Evolutionary conservation across 1,284 basidiomycete genomes (phyloP).

Genomic region (Pseudozyma tsukubaensis): DNA sequence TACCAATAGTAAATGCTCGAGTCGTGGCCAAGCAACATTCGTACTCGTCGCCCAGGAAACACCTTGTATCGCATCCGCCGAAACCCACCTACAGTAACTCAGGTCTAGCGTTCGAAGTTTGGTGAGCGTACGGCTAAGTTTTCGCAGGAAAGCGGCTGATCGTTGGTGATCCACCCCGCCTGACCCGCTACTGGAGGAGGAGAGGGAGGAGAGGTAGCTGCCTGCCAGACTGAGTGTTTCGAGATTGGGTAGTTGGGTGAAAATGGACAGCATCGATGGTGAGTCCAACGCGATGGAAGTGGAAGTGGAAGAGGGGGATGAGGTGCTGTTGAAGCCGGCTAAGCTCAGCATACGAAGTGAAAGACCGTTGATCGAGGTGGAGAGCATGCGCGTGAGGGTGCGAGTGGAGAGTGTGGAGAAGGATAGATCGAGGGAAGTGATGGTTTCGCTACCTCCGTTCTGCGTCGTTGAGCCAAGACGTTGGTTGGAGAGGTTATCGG

Average conservation of each 20-base stretch:
- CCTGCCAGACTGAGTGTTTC: slow-evolving; percentile 34
- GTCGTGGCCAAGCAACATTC: slow-evolving; percentile 19
- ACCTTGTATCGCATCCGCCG: slow-evolving; percentile 20
- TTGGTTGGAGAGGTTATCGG: neutral
- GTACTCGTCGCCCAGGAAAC: slow-evolving; percentile 21
- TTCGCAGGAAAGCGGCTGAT: slow-evolving; percentile 27
- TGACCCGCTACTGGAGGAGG: neutral
- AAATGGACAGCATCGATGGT: slow-evolving; percentile 6
- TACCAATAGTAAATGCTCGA: slow-evolving; percentile 20
- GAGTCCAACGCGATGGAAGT: slow-evolving; percentile 8
- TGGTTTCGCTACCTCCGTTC: neutral
- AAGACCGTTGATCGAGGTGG: neutral
- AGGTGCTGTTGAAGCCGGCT: slow-evolving; percentile 22
- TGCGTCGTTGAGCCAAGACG: neutral
- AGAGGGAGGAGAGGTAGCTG: slow-evolving; percentile 4
- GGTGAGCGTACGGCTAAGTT: slow-evolving; percentile 23
- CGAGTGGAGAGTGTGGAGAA: slow-evolving; percentile 21
- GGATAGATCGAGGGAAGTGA: slow-evolving; percentile 35
- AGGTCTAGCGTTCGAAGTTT: slow-evolving; percentile 41
- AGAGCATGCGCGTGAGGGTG: slow-evolving; percentile 15
- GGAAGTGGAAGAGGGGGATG: neutral
- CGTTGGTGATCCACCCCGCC: slow-evolving; percentile 7
- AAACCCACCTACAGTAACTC: slow-evolving; percentile 42
- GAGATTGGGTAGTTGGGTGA: slow-evolving; percentile 35
- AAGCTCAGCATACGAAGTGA: slow-evolving; percentile 37